A percentile compares a stretch with the other conserved stretches of the same genome.
Evolutionary conservation across 257 asterid species (phyloP).

Genomic region (Agastache rugosa): DNA sequence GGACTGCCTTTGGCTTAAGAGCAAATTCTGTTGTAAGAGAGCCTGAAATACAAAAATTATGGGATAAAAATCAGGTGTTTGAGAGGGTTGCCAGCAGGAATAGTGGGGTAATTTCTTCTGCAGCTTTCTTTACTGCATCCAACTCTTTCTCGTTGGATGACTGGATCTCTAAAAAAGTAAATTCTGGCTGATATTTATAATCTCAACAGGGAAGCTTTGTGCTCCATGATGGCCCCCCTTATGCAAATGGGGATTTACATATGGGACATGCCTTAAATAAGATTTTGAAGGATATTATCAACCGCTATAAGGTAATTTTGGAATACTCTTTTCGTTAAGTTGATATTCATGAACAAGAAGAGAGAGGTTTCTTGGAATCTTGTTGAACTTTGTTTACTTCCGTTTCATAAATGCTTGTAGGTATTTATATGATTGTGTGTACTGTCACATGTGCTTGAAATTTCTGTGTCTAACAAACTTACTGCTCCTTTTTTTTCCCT

Average conservation of each 20-base stretch:
- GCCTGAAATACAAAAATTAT: constrained; percentile 90
- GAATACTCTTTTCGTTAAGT: background rate
- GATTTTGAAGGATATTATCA: constrained; percentile 95
- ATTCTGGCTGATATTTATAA: constrained; percentile 42
- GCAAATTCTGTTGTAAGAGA: constrained; percentile 92
- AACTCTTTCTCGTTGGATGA: constrained; percentile 13
- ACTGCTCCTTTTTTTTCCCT: constrained; percentile 12
- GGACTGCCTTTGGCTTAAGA: constrained; percentile 84
- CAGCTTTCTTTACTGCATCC: constrained; percentile 20
- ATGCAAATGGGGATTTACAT: constrained; percentile 98
- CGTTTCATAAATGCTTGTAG: constrained; percentile 27
- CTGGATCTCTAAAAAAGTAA: constrained; percentile 27
- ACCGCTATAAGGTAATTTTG: constrained; percentile 83
- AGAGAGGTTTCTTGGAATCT: constrained; percentile 13
- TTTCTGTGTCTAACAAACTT: constrained; percentile 23
- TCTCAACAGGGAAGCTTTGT: constrained; percentile 84
- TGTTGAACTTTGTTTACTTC: constrained; percentile 20
- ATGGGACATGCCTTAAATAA: constrained; percentile 98
- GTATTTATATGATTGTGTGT: constrained; percentile 17
- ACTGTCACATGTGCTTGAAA: background rate
- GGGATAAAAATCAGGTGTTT: constrained; percentile 93
- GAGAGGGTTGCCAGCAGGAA: constrained; percentile 69
- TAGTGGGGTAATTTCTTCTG: constrained; percentile 69
- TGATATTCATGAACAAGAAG: constrained; percentile 22
- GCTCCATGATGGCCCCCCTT: constrained; percentile 99